A percentile compares a stretch with the other conserved stretches of the same genome.
These are phyloP conservation scores for Chiua virens DNA, from an alignment of 768 basidiomycete genomes.

Conservation along the genomic window DNA sequence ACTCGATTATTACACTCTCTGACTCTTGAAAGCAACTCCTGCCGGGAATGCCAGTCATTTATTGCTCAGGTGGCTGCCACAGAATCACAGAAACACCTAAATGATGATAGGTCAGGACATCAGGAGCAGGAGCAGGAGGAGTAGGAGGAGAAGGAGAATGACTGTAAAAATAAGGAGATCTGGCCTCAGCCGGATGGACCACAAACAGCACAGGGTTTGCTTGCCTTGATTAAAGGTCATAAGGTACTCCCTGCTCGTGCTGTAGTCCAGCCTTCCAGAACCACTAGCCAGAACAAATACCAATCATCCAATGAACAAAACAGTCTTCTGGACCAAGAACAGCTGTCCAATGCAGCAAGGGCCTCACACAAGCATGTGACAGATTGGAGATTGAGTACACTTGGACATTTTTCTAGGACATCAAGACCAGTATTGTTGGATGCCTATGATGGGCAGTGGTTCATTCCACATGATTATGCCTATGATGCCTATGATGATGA, in stretches of 20 bases:
- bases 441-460: background rate
- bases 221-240: background rate
- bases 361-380: background rate
- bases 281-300: background rate
- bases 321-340: background rate
- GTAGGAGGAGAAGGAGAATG: background rate
- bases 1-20: background rate
- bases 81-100: too few species aligned
- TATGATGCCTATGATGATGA: slow-evolving; percentile 10
- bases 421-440: background rate
- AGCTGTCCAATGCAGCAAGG: background rate
- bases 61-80: background rate
- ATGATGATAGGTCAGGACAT: too few species aligned
- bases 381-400: background rate
- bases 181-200: background rate
- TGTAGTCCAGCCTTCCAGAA: background rate
- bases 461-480: background rate
- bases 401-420: background rate
- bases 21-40: background rate
- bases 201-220: too few species aligned
- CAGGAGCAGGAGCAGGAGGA: background rate
- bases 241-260: background rate
- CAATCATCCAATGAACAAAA: too few species aligned
- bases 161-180: background rate
- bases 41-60: background rate